Evolutionary conservation across 192 early-diverging fungal species (phyloP).

Genomic region (Coemansia aciculifera): DNA sequence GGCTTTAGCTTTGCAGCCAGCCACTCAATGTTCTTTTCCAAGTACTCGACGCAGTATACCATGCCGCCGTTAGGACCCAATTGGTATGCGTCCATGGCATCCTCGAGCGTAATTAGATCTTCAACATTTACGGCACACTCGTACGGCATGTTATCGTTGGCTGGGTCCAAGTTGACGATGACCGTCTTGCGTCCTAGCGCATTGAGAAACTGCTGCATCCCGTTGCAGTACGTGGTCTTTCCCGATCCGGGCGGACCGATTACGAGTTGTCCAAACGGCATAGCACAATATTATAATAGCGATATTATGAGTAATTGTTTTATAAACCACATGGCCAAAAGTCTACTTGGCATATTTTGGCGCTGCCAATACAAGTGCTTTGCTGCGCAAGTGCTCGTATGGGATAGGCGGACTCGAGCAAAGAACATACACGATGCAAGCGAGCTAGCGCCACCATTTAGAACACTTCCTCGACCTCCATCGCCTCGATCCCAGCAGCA

Average conservation of each 20-base stretch:
- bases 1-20: conserved; percentile 71
- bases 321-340: background rate
- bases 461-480: conserved; percentile 15
- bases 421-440: too few relatives aligned
- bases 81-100: conserved; percentile 85
- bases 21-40: conserved; percentile 92
- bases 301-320: background rate
- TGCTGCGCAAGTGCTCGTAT: background rate
- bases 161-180: conserved; percentile 97
- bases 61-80: conserved; percentile 97
- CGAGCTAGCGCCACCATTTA: background rate
- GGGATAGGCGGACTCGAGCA: background rate
- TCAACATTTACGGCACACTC: conserved; percentile 77
- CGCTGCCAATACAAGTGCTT: background rate
- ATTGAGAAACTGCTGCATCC: conserved; percentile 84
- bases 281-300: background rate
- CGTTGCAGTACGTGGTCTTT: conserved; percentile 94
- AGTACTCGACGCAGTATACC: conserved; percentile 94
- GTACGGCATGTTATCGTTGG: conserved; percentile 89
- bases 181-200: conserved; percentile 76
- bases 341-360: background rate
- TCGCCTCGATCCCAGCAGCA: conserved; percentile 9
- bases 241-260: conserved; percentile 94
- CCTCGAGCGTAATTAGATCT: conserved; percentile 90
- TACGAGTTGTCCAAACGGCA: conserved; percentile 73